A percentile compares a stretch with the other conserved stretches of the same genome.
Evolutionary conservation across 2,329 filamentous ascomycete genomes (phyloP).

Genomic region (Penicillium sp.): DNA sequence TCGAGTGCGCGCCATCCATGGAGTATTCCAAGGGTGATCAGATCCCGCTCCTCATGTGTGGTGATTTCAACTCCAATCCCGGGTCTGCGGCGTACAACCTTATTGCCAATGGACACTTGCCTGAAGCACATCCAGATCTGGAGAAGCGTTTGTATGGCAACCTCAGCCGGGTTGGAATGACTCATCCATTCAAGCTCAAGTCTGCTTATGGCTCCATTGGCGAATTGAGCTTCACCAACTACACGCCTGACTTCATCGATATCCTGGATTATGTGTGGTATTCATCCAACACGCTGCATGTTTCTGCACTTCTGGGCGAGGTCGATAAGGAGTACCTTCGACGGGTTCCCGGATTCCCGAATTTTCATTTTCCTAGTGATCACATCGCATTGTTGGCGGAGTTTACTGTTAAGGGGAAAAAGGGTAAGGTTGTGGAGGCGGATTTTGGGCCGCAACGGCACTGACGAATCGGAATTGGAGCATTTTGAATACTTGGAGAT

Average conservation of each 20-base stretch:
- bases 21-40: conserved; percentile 85
- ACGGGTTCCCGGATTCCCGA: conserved; percentile 86
- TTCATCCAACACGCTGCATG: conserved; percentile 84
- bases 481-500: conserved; percentile 44
- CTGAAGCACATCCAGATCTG: conserved; percentile 79
- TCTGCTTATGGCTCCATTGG: conserved; percentile 85
- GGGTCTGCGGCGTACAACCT: conserved; percentile 91
- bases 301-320: conserved; percentile 80
- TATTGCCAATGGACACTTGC: conserved; percentile 76
- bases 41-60: conserved; percentile 88
- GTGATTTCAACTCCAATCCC: conserved; percentile 91
- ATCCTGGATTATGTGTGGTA: conserved; percentile 99
- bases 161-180: conserved; percentile 88
- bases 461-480: conserved; percentile 39
- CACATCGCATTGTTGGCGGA: conserved; percentile 88
- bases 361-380: conserved; percentile 92
- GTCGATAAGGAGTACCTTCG: conserved; percentile 84
- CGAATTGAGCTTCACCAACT: conserved; percentile 92
- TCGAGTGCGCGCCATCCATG: conserved; percentile 75
- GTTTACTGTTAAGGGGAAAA: conserved; percentile 84
- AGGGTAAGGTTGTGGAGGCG: conserved; percentile 71
- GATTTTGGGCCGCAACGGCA: conserved; percentile 61
- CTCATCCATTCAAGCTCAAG: conserved; percentile 90
- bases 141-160: conserved; percentile 84
- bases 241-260: conserved; percentile 88